These are phyloP conservation scores for Botryotinia globosa DNA, from an alignment of 2,329 filamentous ascomycete genomes.

Conservation along the genomic window DNA sequence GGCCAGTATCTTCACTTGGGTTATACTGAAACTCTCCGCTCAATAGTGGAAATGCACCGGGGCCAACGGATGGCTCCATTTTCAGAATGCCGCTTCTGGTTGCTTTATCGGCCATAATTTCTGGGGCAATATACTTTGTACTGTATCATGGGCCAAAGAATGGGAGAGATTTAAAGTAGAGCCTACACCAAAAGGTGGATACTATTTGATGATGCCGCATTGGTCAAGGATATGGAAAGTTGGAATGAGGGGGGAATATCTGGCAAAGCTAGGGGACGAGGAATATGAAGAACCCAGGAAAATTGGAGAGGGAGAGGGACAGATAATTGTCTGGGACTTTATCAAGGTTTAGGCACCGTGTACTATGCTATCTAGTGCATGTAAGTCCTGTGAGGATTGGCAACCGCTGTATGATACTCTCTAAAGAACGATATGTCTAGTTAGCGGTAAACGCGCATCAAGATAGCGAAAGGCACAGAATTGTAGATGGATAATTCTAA, in stretches of 20 bases:
- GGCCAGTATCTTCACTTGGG: no score
- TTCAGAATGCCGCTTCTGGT: conserved; percentile 10
- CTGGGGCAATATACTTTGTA: background rate
- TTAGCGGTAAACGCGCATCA: background rate
- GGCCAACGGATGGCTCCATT: conserved; percentile 3
- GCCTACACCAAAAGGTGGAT: background rate
- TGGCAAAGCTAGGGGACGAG: conserved; percentile 1
- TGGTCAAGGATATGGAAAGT: conserved; percentile 1
- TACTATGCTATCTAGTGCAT: background rate
- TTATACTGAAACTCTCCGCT: background rate
- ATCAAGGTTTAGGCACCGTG: background rate
- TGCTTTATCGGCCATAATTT: background rate
- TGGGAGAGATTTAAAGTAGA: conserved; percentile 4
- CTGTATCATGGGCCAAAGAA: background rate
- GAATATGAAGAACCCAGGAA: background rate
- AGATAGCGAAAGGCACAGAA: background rate
- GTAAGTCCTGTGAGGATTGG: background rate
- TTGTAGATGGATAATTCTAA: background rate
- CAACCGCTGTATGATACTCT: background rate
- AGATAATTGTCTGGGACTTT: conserved; percentile 14
- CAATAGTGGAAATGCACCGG: conserved; percentile 13
- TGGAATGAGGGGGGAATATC: background rate
- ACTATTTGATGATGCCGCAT: conserved; percentile 2
- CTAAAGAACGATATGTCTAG: background rate
- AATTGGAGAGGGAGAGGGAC: background rate